Conservation (phyloP, 768 basidiomycete species). For the Coprinopsis strossmayeri region DNA sequence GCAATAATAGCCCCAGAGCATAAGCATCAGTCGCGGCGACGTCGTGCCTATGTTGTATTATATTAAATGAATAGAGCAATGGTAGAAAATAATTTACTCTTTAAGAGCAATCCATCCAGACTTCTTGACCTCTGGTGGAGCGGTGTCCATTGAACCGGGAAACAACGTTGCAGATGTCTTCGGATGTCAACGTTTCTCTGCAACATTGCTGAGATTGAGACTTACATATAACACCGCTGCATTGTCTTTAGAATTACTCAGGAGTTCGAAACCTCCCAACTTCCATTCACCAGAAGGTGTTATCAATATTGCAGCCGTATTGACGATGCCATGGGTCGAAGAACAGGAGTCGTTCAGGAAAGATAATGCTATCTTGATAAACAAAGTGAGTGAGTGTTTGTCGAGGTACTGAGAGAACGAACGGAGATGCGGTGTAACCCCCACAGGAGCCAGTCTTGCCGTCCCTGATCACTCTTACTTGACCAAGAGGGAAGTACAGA, state of each 20-base stretch:
- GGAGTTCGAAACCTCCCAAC: conserved; percentile 87
- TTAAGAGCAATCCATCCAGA: conserved; percentile 78
- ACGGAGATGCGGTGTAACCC: conserved; percentile 88
- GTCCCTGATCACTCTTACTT: conserved; percentile 53
- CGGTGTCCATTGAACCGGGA: conserved; percentile 50
- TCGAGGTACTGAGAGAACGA: conserved; percentile 22
- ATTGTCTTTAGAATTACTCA: conserved; percentile 81
- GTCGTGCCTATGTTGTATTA: conserved; percentile 30
- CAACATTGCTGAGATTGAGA: conserved; percentile 8
- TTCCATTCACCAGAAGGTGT: conserved; percentile 97
- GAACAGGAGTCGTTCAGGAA: conserved; percentile 83
- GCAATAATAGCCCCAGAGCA: conserved; percentile 79
- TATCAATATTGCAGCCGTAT: conserved; percentile 75
- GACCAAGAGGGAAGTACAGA: conserved; percentile 56
- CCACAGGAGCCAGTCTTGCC: conserved; percentile 91
- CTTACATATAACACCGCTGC: conserved; percentile 75
- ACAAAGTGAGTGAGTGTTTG: conserved; percentile 9
- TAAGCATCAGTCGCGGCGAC: conserved; percentile 79
- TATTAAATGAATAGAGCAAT: conserved; percentile 1
- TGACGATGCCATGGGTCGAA: conserved; percentile 80
- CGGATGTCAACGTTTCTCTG: conserved; percentile 9
- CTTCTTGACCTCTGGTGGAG: conserved; percentile 86
- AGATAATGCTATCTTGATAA: conserved; percentile 68
- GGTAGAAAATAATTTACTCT: conserved; percentile 49
- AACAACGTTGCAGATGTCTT: conserved; percentile 64